phyloP scores from a whole-genome alignment of 116 monocot genomes.

The Papilionanthe hybrid region DNA sequence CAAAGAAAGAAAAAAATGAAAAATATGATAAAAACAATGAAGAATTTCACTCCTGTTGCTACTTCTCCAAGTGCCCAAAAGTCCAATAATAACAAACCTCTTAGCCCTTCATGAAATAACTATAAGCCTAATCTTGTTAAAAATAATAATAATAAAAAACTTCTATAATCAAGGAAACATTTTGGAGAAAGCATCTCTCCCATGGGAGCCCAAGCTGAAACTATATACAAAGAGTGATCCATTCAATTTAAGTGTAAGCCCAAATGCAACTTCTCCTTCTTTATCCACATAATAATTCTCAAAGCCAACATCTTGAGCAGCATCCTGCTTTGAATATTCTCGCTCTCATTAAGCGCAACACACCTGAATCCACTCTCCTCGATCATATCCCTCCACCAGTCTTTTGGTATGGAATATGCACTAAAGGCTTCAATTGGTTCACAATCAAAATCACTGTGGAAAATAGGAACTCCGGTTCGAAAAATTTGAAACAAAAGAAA shows the following conservation, averaged over 20 bases:
- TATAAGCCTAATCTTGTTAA: not conserved
- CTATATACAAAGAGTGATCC: slow-evolving; percentile 66
- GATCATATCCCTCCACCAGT: slow-evolving; percentile 47
- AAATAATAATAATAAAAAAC: not conserved
- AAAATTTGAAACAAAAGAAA: no score
- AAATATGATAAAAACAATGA: not conserved
- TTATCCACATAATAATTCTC: slow-evolving; percentile 38
- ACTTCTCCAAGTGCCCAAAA: not conserved
- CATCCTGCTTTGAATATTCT: slow-evolving; percentile 53
- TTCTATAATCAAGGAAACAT: not conserved
- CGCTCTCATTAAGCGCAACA: slow-evolving; percentile 38
- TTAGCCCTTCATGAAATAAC: not conserved
- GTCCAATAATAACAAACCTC: not conserved
- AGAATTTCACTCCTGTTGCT: not conserved
- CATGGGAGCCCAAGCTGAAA: slow-evolving; percentile 59
- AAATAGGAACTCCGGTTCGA: no score
- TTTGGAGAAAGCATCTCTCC: not conserved
- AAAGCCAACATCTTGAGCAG: slow-evolving; percentile 52
- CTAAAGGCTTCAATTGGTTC: no score
- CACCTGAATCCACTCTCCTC: slow-evolving; percentile 45
- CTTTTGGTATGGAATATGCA: not conserved
- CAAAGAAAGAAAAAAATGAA: not conserved
- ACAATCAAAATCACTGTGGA: no score
- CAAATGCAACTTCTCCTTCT: slow-evolving; percentile 24
- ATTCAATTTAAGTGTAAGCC: slow-evolving; percentile 54